Percentiles rank a stretch among this genome's conserved stretches.
phyloP scores from a whole-genome alignment of 2,329 filamentous ascomycete species.

The Colletotrichum salicis region DNA sequence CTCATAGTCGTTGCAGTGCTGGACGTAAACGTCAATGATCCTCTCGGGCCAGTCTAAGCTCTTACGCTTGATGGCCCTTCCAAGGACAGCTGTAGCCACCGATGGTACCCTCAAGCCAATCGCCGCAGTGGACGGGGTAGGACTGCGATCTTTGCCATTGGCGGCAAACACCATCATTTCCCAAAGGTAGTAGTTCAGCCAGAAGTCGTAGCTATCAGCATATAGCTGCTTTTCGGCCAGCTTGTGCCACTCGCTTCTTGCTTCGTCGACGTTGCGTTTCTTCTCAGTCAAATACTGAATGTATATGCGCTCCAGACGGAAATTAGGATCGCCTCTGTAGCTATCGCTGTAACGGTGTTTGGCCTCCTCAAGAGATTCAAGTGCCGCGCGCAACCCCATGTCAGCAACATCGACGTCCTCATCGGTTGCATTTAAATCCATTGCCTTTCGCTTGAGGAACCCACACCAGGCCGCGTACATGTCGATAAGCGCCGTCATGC shows the following conservation, averaged over 20 bases:
- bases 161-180: conserved; percentile 77
- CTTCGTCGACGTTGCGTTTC: conserved; percentile 79
- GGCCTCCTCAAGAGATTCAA: conserved; percentile 86
- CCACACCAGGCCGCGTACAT: conserved; percentile 96
- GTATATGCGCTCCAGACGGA: conserved; percentile 88
- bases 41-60: conserved; percentile 82
- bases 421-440: conserved; percentile 76
- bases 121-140: conserved; percentile 56
- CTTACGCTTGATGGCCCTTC: conserved; percentile 71
- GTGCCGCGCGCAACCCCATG: conserved; percentile 84
- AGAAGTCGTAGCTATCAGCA: conserved; percentile 88
- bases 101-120: conserved; percentile 72
- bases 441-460: conserved; percentile 87
- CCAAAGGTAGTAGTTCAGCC: conserved; percentile 92
- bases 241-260: conserved; percentile 80
- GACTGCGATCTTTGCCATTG: conserved; percentile 62
- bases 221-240: conserved; percentile 72
- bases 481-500: conserved; percentile 88
- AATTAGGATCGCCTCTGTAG: conserved; percentile 88
- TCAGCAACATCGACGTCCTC: conserved; percentile 92
- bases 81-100: conserved; percentile 79
- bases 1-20: conserved; percentile 92
- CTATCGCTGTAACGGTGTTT: conserved; percentile 77
- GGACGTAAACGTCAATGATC: conserved; percentile 77
- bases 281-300: conserved; percentile 92